Evolutionary conservation across 352 stramenopile species (phyloP).

Genomic region (Pythium rhizo-oryzae): DNA sequence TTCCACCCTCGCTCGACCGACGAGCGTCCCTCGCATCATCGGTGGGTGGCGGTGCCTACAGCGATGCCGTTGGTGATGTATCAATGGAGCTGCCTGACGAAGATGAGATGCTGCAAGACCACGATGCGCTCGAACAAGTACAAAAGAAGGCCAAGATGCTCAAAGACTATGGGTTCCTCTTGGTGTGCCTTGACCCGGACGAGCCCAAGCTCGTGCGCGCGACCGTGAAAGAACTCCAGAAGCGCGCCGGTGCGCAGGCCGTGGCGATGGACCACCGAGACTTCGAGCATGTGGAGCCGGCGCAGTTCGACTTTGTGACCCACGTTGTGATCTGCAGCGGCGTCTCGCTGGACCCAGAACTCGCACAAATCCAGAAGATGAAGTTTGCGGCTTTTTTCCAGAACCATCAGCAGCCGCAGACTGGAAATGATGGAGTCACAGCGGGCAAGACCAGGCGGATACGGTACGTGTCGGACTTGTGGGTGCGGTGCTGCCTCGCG

Average conservation of each 20-base stretch:
- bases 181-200: slow-evolving; percentile 56
- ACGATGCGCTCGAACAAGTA: slow-evolving; percentile 6
- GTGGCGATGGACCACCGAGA: slow-evolving; percentile 54
- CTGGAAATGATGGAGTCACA: neutral
- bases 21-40: slow-evolving; percentile 9
- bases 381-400: slow-evolving; percentile 17
- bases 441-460: slow-evolving; percentile 32
- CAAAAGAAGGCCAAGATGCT: slow-evolving; percentile 37
- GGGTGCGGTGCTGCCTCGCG: slow-evolving; percentile 68
- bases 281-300: slow-evolving; percentile 48
- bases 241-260: slow-evolving; percentile 37
- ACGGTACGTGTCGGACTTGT: slow-evolving; percentile 65
- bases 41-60: neutral
- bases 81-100: slow-evolving; percentile 8
- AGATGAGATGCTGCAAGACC: slow-evolving; percentile 35
- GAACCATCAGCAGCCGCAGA: slow-evolving; percentile 13
- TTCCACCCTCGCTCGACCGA: slow-evolving; percentile 4
- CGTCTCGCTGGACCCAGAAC: slow-evolving; percentile 26
- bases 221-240: slow-evolving; percentile 43
- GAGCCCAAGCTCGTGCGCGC: slow-evolving; percentile 43
- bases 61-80: neutral
- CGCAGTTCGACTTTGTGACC: slow-evolving; percentile 67
- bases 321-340: slow-evolving; percentile 66
- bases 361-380: slow-evolving; percentile 12
- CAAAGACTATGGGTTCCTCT: slow-evolving; percentile 52